Evolutionary conservation across 2,329 filamentous ascomycete species (phyloP), one percentile per base, ranked within the genome.

Genomic region (Corynespora cassiicola): DNA sequence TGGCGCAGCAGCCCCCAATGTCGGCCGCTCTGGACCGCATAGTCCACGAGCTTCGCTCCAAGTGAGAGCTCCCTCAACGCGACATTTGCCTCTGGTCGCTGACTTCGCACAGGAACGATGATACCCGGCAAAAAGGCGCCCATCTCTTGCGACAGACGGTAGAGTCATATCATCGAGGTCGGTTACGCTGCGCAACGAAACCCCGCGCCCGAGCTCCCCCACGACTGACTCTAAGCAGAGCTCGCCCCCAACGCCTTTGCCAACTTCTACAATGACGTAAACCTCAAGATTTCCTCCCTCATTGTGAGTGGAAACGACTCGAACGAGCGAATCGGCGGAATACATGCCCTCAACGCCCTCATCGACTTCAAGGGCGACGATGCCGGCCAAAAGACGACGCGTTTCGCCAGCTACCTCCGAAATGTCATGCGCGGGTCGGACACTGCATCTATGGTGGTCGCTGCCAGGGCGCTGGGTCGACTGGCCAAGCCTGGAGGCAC

Each of bases 361-460:
- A 92, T 97, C 69, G 91, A 96, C 67, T 96, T 97, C 66, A 92
- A 96, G 58, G 92, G 91, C 42, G 89, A 96, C 56, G 95, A 99
- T 72, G 84, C 88, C 16, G 90, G 89, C 22, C 84, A 90, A 59
- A 97, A 97, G 71, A 96, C 94, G 42, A 95, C 92, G 19, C 85
- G 94, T 38, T 99, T 97, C 64, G 90, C 90, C 29, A 90, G 90
- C 50, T 95, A 92, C 60, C 81, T 99, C 43, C 88, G 91, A 54
- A 87, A 84, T 31, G 87, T 96, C 24, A 78, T 99, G 55, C 84
- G 91, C 57, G 92, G 92, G 47, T 95, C 91, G 65, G 94, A 99
- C 59, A 88, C 89, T 50, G 84, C 84, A 37, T 90, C 94, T 15
- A 92, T 99, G 86, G 84, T 95, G 39, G 85, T 88, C 9, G 94